Conservation (phyloP, 2,329 filamentous ascomycete species). For the Hymenoscyphus fraxineus region DNA sequence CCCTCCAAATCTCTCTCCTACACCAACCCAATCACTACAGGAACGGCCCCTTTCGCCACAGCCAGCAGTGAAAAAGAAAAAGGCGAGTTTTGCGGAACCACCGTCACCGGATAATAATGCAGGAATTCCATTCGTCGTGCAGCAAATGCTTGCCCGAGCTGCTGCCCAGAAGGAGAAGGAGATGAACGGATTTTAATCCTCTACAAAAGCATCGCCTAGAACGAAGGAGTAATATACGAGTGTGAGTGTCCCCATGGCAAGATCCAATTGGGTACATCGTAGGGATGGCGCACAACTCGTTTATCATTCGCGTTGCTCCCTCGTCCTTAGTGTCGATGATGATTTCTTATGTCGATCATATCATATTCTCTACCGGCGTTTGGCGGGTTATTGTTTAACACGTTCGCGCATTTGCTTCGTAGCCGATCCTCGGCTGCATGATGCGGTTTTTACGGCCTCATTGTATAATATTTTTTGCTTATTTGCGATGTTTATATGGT, state of each 20-base stretch:
- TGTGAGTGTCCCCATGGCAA: not conserved
- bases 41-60: not conserved
- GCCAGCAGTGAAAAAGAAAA: not conserved
- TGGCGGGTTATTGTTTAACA: not conserved
- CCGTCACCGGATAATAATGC: not conserved
- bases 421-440: not conserved
- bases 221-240: not conserved
- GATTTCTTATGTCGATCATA: not conserved
- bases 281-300: not conserved
- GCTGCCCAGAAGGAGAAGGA: not conserved
- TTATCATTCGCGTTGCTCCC: not conserved
- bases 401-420: not conserved
- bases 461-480: not conserved
- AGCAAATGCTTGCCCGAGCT: not conserved
- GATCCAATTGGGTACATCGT: not conserved
- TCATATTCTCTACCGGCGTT: not conserved
- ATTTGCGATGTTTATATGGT: not conserved
- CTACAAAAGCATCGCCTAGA: not conserved
- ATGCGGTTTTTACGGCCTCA: not conserved
- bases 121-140: not conserved
- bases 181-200: not conserved
- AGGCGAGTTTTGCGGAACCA: not conserved
- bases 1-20: not conserved
- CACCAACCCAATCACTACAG: not conserved
- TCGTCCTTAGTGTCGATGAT: not conserved